A percentile compares a stretch with the other conserved stretches of the same genome.
These are phyloP conservation scores for Hibiscus tridactylites DNA, from an alignment of 345 rosid species.

Conservation along the genomic window DNA sequence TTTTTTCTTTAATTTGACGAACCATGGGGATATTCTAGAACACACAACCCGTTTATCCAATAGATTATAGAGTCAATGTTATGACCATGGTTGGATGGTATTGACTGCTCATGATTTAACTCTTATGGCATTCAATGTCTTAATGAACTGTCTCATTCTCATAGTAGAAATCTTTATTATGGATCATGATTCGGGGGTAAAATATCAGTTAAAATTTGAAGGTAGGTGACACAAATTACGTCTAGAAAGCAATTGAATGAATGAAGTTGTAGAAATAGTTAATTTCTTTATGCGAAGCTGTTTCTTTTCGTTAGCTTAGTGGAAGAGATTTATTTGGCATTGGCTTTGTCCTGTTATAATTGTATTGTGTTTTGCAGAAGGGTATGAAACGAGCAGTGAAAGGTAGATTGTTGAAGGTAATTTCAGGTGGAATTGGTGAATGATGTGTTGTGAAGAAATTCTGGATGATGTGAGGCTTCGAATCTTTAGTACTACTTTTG, in stretches of 20 bases:
- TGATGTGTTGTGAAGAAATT: conserved; percentile 2
- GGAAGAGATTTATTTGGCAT: neutral
- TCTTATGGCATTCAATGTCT: neutral
- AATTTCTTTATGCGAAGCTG: neutral
- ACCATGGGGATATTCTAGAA: neutral
- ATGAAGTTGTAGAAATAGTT: neutral
- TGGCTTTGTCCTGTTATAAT: neutral
- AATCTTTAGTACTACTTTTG: neutral
- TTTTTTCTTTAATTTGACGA: neutral
- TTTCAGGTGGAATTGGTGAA: conserved; percentile 17
- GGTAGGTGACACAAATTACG: too few relatives aligned
- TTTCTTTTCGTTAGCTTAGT: neutral
- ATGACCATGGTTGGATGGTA: neutral
- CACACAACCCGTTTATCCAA: neutral
- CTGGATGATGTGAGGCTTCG: too few relatives aligned
- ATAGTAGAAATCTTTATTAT: neutral
- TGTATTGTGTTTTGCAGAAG: conserved; percentile 18
- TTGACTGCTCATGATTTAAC: neutral
- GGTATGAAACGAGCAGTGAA: conserved; percentile 29
- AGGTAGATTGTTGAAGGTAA: conserved; percentile 8
- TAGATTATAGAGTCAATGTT: neutral
- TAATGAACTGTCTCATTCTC: neutral
- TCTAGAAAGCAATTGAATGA: neutral
- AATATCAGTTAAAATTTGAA: neutral
- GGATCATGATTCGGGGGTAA: neutral